Percentiles rank a stretch among this genome's conserved stretches.
Conservation (phyloP, 2,329 filamentous ascomycete species). For the Colletotrichum viniferum region DNA sequence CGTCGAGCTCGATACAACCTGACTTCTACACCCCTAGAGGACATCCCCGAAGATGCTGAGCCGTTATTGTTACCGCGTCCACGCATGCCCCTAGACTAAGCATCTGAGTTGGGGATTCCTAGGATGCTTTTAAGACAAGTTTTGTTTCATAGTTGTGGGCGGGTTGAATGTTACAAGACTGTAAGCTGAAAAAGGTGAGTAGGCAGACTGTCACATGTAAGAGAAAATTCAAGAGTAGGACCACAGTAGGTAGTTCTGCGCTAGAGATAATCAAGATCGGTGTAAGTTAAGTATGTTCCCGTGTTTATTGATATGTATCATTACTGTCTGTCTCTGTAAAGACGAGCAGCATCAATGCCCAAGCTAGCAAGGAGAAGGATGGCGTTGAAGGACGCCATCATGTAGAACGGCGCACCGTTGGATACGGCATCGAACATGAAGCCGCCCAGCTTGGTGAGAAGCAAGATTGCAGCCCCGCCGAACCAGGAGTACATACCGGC, state of each 20-base stretch:
- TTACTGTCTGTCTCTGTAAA: slow-evolving; percentile 31
- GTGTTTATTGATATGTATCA: neutral
- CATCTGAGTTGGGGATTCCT: no score
- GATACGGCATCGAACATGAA: slow-evolving; percentile 80
- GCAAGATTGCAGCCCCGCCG: slow-evolving; percentile 85
- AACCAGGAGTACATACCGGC: slow-evolving; percentile 93
- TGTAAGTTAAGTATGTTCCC: neutral
- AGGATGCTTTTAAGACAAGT: neutral
- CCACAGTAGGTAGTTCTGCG: neutral
- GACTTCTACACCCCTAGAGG: neutral
- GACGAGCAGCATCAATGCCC: slow-evolving; percentile 51
- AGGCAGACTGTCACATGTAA: neutral
- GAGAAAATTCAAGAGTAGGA: neutral
- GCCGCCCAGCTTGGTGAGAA: slow-evolving; percentile 91
- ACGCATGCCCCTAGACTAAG: neutral
- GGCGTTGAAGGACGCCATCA: slow-evolving; percentile 90
- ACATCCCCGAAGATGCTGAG: neutral
- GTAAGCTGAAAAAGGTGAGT: neutral
- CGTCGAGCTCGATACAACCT: neutral
- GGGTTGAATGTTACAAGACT: neutral
- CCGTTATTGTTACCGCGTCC: neutral
- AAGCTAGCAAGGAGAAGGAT: slow-evolving; percentile 66
- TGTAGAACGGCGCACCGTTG: slow-evolving; percentile 84
- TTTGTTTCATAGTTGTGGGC: neutral
- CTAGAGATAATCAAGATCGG: neutral